Percentiles rank a stretch among this genome's conserved stretches.
Conservation (phyloP, 345 rosid genomes). For the Salix koriyanagi region DNA sequence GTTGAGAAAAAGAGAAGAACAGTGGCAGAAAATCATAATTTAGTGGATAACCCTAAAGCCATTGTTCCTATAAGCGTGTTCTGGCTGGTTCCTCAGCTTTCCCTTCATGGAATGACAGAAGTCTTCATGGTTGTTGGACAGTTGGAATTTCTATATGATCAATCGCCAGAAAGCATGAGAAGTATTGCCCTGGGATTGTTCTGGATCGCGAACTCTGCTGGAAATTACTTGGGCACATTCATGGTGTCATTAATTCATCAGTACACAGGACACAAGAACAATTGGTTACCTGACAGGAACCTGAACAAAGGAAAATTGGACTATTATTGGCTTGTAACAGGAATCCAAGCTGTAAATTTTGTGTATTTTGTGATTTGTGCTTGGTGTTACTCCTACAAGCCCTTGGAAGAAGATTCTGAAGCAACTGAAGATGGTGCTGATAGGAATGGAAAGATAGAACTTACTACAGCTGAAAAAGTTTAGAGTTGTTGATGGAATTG, state of each 20-base stretch:
- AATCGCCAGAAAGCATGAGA: slow-evolving; percentile 70
- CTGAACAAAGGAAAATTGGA: slow-evolving; percentile 52
- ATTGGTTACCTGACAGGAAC: slow-evolving; percentile 60
- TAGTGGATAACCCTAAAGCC: slow-evolving; percentile 39
- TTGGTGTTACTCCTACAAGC: slow-evolving; percentile 38
- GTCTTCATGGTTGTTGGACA: slow-evolving; percentile 58
- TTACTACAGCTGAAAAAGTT: neutral
- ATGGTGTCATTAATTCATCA: slow-evolving; percentile 45
- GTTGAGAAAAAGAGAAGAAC: slow-evolving; percentile 49
- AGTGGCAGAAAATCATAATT: slow-evolving; percentile 32
- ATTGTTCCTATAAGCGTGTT: slow-evolving; percentile 48
- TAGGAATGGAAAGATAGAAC: neutral
- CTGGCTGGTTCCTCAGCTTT: slow-evolving; percentile 61
- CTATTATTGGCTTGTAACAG: slow-evolving; percentile 48
- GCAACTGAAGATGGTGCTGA: neutral
- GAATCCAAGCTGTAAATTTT: slow-evolving; percentile 45
- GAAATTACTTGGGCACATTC: slow-evolving; percentile 49
- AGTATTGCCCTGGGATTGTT: slow-evolving; percentile 49
- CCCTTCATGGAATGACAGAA: slow-evolving; percentile 51
- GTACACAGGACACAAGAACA: slow-evolving; percentile 32
- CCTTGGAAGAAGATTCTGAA: slow-evolving; percentile 27
- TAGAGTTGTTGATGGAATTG: neutral
- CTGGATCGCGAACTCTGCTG: slow-evolving; percentile 39
- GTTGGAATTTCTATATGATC: slow-evolving; percentile 58
- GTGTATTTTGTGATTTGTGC: slow-evolving; percentile 45